Evolutionary conservation across 2,329 filamentous ascomycete genomes (phyloP), one percentile per base, ranked within the genome.

Genomic region (Alternaria longipes): DNA sequence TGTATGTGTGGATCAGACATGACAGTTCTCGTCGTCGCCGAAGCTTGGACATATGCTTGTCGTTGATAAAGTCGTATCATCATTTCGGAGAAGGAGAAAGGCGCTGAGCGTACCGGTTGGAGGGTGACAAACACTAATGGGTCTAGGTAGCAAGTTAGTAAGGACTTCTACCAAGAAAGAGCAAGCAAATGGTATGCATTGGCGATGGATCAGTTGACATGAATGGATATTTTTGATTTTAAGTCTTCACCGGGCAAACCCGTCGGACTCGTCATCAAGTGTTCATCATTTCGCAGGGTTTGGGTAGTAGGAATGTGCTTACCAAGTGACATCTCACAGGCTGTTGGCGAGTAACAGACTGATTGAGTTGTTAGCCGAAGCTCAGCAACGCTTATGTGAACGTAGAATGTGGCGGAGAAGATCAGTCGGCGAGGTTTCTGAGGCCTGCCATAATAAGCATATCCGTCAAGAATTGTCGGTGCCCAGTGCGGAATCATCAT

Each of bases 371-470:
- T 73, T 59, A 70, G 65, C 54, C 22, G 34, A 34, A 24, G 59
- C 60, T 45, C 45, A 52, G 20, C 38, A 56, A 55, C 41, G 32
- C 30, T 34, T 18, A 18, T 20, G 8, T 49, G 40, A 47, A 32
- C 24, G 34, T 58, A 34, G 22, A 40, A 60, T 45, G n/a, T 42
- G 26, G 32, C 24, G 44, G 38, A 59, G 59, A 46, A 52, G 76
- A 83, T 97, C 93, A 97, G 93, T 94, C 91, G 93, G 92, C 93
- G 89, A 97, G 93, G 94, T 97, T 97, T 97, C 96, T 93, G 96
- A 97, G 92, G 93, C 93, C 93, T 97, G 93, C 92, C 93, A 82
- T 92, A 45, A 92, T 87, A 82, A 77, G 93, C 92, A 88, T 91
- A 87, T 89, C 93, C 91, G 80, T 93, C 93, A 93, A 89, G 81